Evolutionary conservation across 257 asterid species (phyloP).

Genomic region (Vinca minor): DNA sequence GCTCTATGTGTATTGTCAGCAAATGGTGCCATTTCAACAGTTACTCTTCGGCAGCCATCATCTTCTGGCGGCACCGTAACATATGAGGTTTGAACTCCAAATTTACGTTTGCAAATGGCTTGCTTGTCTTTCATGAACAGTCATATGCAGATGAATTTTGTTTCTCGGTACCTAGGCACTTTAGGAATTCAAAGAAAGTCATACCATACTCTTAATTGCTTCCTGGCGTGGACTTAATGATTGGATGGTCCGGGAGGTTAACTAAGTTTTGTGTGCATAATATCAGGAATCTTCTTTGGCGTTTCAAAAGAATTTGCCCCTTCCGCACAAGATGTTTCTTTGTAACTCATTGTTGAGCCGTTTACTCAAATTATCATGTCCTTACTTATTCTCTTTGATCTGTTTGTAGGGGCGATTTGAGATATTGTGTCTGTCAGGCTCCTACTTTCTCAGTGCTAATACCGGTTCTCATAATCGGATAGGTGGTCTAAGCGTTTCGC

Average conservation of each 20-base stretch:
- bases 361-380: not conserved
- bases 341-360: not conserved
- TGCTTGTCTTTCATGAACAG: not conserved
- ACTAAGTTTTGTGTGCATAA: not conserved
- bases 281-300: not conserved
- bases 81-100: constrained; percentile 52
- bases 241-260: not conserved
- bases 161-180: not conserved
- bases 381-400: constrained; percentile 4
- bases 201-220: not conserved
- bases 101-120: not conserved
- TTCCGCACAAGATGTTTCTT: not conserved
- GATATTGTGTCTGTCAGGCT: constrained; percentile 63
- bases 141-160: not conserved
- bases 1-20: constrained; percentile 63
- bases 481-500: constrained; percentile 56
- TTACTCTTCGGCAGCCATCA: constrained; percentile 47
- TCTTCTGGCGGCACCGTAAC: constrained; percentile 64
- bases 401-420: constrained; percentile 66
- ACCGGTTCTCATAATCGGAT: constrained; percentile 41
- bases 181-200: not conserved
- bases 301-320: not conserved
- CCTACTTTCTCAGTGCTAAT: constrained; percentile 41
- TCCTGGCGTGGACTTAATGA: no score
- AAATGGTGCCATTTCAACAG: constrained; percentile 63